Evolutionary conservation across 2,329 filamentous ascomycete genomes (phyloP), one percentile per base, ranked within the genome.

Genomic region (Talaromyces sp.): DNA sequence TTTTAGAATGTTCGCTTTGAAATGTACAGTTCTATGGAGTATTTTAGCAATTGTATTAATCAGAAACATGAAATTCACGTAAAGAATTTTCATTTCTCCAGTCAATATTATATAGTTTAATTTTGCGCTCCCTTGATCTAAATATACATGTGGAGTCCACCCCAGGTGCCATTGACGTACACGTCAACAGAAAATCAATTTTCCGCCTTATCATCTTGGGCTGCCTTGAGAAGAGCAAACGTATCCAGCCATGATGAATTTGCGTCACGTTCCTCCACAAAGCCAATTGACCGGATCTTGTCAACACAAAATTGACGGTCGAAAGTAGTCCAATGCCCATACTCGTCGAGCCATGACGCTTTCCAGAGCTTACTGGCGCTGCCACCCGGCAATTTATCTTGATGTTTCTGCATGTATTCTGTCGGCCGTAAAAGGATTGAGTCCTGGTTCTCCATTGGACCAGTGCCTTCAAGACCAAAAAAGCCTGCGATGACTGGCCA

Each of bases 401-500:
- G n/a, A 49, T 49, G n/a, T 15, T 49, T 49, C 13, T 49, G 3
- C 8, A 25, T 25, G 22, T 49, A 49, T 25, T 49, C 5, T 19
- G 44, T 49, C 13, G 44, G 44, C 17, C 44, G 44, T 49, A 49
- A 15, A 22, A 49, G 22, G 3, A 49, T 49, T 25, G 44, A 7
- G 17, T 49, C 44, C 44, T 49, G 44, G 44, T 49, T 25, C 19
- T 49, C 44, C 22, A 5, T 25, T 25, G 68, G 70, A 7, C 58
- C 64, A 33, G 69, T 63, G 2, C 72, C 71, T 10, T 65, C 58
- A 0, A 75, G 66, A 13, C 68, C 70, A 57, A 75, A 75, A 64
- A 69, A 74, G 6, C 54, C 49, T 28, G 71, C 70, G 0, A 75
- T 60, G 0, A 57, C 62, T 9, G 68, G 68, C 73, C 71, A 74